phyloP scores from a whole-genome alignment of 2,329 filamentous ascomycete genomes.

The Penicillium hordei region DNA sequence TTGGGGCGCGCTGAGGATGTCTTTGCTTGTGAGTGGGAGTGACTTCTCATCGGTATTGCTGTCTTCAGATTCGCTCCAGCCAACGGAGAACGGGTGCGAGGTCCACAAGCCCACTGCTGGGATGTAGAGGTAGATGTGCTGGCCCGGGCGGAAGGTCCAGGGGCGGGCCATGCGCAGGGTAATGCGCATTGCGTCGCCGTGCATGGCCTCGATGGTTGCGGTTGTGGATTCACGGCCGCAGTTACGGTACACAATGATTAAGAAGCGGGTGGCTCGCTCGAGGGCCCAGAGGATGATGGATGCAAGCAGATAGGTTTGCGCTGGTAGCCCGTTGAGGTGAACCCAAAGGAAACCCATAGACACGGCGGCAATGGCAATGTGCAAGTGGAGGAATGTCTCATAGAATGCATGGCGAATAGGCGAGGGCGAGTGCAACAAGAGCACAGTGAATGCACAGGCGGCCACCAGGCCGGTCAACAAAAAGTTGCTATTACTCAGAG shows the following conservation, averaged over 20 bases:
- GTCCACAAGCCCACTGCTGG: slow-evolving; percentile 66
- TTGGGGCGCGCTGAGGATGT: slow-evolving; percentile 48
- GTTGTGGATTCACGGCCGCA: slow-evolving; percentile 59
- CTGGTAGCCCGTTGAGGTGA: slow-evolving; percentile 70
- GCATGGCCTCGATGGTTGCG: slow-evolving; percentile 66
- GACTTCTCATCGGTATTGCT: slow-evolving; percentile 44
- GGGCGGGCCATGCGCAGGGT: slow-evolving; percentile 69
- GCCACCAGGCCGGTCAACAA: slow-evolving; percentile 46
- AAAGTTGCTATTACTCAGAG: slow-evolving; percentile 35
- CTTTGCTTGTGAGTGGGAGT: slow-evolving; percentile 49
- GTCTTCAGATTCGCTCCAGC: slow-evolving; percentile 65
- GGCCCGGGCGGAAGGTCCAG: slow-evolving; percentile 66
- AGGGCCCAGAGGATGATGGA: slow-evolving; percentile 74
- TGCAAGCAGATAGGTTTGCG: slow-evolving; percentile 72
- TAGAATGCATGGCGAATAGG: slow-evolving; percentile 87
- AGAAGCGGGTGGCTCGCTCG: slow-evolving; percentile 66
- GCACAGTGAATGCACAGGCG: slow-evolving; percentile 59
- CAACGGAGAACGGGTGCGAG: slow-evolving; percentile 75
- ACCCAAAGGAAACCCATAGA: slow-evolving; percentile 72
- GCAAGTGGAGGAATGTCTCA: slow-evolving; percentile 85
- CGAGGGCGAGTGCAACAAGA: slow-evolving; percentile 69
- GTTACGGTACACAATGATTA: slow-evolving; percentile 66
- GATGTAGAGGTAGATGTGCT: slow-evolving; percentile 74
- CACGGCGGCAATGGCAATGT: slow-evolving; percentile 72
- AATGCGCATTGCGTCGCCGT: slow-evolving; percentile 68